Evolutionary conservation across 495 filamentous ascomycete genomes (phyloP).

Genomic region (Apiosordaria backusii): DNA sequence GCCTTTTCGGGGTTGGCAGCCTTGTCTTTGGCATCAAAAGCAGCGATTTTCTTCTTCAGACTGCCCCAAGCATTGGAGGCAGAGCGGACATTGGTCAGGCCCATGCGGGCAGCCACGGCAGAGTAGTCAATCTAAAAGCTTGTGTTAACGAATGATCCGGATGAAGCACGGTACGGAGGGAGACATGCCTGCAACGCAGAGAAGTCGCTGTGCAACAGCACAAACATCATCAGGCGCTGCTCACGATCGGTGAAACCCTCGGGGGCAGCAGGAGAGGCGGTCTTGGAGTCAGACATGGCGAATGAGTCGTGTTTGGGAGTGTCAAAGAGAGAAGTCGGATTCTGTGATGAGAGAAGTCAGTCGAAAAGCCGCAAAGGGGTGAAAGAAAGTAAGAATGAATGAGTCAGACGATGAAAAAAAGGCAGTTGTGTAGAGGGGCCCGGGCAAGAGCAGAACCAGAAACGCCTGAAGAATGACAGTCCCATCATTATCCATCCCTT

Average conservation of each 20-base stretch:
- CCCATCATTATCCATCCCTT: no score
- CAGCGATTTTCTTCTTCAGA: conserved; percentile 92
- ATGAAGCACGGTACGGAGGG: background rate
- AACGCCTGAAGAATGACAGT: no score
- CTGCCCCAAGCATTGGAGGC: conserved; percentile 93
- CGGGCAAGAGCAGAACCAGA: no score
- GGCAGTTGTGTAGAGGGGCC: no score
- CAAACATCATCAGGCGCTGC: background rate
- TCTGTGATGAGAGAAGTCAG: no score
- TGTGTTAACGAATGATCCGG: background rate
- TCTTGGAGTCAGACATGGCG: background rate
- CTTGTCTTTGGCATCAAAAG: background rate
- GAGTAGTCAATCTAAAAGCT: background rate
- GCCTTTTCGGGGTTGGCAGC: background rate
- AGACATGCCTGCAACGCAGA: background rate
- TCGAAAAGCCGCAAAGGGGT: no score
- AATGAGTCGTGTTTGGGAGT: background rate
- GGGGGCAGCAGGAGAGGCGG: background rate
- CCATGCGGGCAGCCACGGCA: conserved; percentile 1
- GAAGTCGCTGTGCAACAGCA: background rate
- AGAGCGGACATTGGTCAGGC: conserved; percentile 42
- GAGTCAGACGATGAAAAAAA: no score
- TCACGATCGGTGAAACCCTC: background rate
- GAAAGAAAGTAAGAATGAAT: no score
- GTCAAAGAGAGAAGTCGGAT: no score